Conservation (phyloP, 257 asterid genomes). For the Ocimum tenuiflorum region DNA sequence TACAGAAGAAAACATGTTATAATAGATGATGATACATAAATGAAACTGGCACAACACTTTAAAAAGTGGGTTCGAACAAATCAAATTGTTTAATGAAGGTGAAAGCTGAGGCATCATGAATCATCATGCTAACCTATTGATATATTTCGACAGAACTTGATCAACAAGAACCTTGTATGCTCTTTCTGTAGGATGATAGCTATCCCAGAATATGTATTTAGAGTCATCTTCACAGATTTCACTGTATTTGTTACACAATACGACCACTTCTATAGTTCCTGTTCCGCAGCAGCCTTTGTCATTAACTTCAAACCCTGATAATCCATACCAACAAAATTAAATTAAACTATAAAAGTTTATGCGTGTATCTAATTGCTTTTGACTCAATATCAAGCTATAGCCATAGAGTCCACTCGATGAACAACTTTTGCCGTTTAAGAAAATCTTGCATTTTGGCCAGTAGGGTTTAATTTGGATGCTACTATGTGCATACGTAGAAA, state of each 20-base stretch:
- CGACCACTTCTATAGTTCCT: slow-evolving; percentile 29
- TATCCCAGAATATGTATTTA: slow-evolving; percentile 45
- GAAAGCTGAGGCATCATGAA: too few relatives aligned
- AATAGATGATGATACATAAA: too few relatives aligned
- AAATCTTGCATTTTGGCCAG: too few relatives aligned
- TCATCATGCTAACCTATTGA: background rate
- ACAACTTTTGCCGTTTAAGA: too few relatives aligned
- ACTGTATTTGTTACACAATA: slow-evolving; percentile 29
- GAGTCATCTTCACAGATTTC: slow-evolving; percentile 29
- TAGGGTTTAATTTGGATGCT: background rate
- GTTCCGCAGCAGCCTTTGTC: slow-evolving; percentile 51
- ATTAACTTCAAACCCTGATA: slow-evolving; percentile 36
- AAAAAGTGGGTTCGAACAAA: too few relatives aligned
- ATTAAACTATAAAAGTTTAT: background rate
- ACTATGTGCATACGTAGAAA: too few relatives aligned
- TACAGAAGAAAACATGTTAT: too few relatives aligned
- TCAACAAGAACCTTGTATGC: slow-evolving; percentile 27
- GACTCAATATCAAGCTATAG: too few relatives aligned
- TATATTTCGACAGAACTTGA: slow-evolving; percentile 17
- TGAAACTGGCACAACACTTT: too few relatives aligned
- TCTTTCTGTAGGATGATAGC: slow-evolving; percentile 44
- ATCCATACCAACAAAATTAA: background rate
- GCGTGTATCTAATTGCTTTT: background rate
- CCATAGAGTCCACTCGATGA: too few relatives aligned
- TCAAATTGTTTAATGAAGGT: too few relatives aligned